Evolutionary conservation across 768 basidiomycete species (phyloP).

Genomic region (Pisolithus marmoratus): DNA sequence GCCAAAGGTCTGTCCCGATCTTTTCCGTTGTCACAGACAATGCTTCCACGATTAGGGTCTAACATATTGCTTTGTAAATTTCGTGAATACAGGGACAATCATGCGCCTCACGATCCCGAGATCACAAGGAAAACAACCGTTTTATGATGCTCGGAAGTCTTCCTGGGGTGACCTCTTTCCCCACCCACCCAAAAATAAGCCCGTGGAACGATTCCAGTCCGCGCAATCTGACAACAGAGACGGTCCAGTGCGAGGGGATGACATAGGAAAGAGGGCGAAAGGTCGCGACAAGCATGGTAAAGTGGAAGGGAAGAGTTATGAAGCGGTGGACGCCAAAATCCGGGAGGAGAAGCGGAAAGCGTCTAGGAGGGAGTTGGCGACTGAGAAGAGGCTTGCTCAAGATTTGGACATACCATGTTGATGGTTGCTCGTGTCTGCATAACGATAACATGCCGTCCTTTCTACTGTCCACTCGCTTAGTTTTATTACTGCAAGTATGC

Average conservation of each 20-base stretch:
- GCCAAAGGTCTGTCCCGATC: constrained; percentile 52
- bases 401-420: background rate
- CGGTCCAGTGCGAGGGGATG: constrained; percentile 36
- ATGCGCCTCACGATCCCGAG: constrained; percentile 89
- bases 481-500: too few relatives aligned
- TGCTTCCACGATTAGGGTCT: constrained; percentile 5
- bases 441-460: background rate
- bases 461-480: background rate
- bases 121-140: constrained; percentile 93
- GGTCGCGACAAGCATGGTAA: constrained; percentile 19
- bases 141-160: constrained; percentile 91
- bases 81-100: constrained; percentile 60
- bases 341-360: constrained; percentile 31
- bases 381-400: background rate
- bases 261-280: constrained; percentile 50
- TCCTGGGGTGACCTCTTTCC: constrained; percentile 96
- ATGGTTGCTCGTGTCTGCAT: background rate
- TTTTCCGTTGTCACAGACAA: background rate
- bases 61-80: background rate
- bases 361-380: constrained; percentile 10
- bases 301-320: constrained; percentile 18
- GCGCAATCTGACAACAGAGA: constrained; percentile 26
- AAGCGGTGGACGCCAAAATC: constrained; percentile 29
- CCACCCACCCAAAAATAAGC: constrained; percentile 73
- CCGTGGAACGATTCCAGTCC: constrained; percentile 56